Conservation (phyloP, 306 rosid species). For the Sophora flavescens region DNA sequence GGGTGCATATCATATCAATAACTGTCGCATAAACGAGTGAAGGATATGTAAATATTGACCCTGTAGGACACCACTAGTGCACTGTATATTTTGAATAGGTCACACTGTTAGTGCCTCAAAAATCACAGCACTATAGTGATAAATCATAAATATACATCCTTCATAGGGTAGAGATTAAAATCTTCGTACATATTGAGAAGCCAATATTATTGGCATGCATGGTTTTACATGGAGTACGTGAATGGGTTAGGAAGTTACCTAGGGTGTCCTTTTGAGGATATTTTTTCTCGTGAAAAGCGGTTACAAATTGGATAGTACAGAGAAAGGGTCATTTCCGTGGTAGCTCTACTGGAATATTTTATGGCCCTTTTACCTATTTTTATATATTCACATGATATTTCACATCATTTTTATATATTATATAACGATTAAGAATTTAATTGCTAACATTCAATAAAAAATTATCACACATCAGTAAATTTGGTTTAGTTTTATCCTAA, state of each 20-base stretch:
- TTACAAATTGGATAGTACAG: constrained; percentile 53
- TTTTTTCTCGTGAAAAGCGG: constrained; percentile 69
- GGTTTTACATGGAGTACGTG: constrained; percentile 53
- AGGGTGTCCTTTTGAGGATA: constrained; percentile 51
- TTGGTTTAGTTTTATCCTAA: no score
- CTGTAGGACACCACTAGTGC: constrained; percentile 30
- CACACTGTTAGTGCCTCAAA: constrained; percentile 31
- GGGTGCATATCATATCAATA: constrained; percentile 56
- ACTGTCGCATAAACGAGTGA: constrained; percentile 23
- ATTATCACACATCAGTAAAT: no score
- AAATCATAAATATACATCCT: no score
- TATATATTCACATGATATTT: no score
- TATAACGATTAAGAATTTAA: no score
- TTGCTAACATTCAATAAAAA: no score
- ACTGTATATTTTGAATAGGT: constrained; percentile 37
- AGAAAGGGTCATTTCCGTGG: constrained; percentile 39
- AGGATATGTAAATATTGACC: constrained; percentile 37
- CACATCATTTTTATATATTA: no score
- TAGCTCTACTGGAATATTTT: no score
- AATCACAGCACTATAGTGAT: not conserved
- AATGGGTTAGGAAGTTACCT: constrained; percentile 45
- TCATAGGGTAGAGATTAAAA: constrained; percentile 33
- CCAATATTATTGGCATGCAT: constrained; percentile 49
- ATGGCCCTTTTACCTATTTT: constrained; percentile 29
- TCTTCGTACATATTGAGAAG: not conserved